Percentiles rank a stretch among this genome's conserved stretches.
Conservation (phyloP, 345 rosid species). For the Garcia nutans region DNA sequence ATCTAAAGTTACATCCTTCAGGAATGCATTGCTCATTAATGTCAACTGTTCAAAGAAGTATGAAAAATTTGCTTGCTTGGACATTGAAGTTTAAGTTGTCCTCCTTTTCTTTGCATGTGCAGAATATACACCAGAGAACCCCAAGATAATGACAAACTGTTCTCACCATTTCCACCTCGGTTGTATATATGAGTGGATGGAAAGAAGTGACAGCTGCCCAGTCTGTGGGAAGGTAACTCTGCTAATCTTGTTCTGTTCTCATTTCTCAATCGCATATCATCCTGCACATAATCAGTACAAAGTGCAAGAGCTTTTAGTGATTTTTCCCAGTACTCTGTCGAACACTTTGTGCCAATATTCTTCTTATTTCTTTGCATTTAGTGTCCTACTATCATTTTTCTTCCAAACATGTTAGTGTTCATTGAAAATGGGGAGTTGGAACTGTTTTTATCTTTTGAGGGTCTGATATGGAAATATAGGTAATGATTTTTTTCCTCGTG, state of each 20-base stretch:
- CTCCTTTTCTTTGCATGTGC: constrained; percentile 30
- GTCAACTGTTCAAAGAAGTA: constrained; percentile 2
- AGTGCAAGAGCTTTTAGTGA: neutral
- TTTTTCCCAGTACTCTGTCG: neutral
- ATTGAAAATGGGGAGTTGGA: neutral
- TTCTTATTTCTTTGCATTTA: neutral
- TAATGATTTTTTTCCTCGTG: neutral
- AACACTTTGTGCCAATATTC: neutral
- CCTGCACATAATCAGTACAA: neutral
- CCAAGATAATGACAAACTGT: constrained; percentile 86
- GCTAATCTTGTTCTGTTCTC: constrained; percentile 1
- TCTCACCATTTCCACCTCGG: constrained; percentile 96
- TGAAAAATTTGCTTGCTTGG: constrained; percentile 1
- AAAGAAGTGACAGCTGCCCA: constrained; percentile 96
- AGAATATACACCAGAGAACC: constrained; percentile 94
- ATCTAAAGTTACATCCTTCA: constrained; percentile 5
- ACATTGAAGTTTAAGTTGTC: neutral
- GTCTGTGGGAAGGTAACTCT: constrained; percentile 90
- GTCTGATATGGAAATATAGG: neutral
- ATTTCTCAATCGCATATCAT: neutral
- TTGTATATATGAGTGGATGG: constrained; percentile 99
- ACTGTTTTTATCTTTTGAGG: neutral
- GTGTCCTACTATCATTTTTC: neutral
- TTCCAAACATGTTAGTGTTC: neutral
- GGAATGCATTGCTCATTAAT: neutral